Evolutionary conservation across 2,329 filamentous ascomycete species (phyloP).

Genomic region (Xylariales sp.): DNA sequence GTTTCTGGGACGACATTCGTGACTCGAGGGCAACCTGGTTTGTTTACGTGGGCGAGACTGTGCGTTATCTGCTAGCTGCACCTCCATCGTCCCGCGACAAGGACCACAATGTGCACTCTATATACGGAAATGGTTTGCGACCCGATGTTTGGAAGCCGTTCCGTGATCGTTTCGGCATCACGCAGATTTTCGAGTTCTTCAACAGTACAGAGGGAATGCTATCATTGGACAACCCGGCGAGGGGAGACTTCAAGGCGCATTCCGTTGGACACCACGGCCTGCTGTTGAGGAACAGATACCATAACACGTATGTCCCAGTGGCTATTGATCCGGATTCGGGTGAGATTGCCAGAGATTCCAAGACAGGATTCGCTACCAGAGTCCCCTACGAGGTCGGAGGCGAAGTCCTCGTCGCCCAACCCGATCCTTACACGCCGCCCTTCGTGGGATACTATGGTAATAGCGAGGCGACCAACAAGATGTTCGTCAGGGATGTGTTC

Average conservation of each 20-base stretch:
- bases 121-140: slow-evolving; percentile 63
- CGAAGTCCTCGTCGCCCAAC: slow-evolving; percentile 62
- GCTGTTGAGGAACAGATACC: slow-evolving; percentile 47
- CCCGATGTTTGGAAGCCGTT: slow-evolving; percentile 67
- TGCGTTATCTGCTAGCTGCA: slow-evolving; percentile 66
- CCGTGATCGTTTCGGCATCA: slow-evolving; percentile 57
- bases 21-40: slow-evolving; percentile 65
- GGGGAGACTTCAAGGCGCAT: slow-evolving; percentile 57
- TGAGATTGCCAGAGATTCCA: slow-evolving; percentile 59
- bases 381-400: slow-evolving; percentile 63
- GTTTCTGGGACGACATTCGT: slow-evolving; percentile 69
- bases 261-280: slow-evolving; percentile 69
- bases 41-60: slow-evolving; percentile 74
- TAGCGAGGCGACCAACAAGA: slow-evolving; percentile 63
- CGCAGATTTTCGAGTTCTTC: slow-evolving; percentile 68
- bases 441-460: slow-evolving; percentile 66
- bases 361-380: slow-evolving; percentile 62
- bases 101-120: slow-evolving; percentile 52
- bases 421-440: slow-evolving; percentile 48
- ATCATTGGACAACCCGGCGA: slow-evolving; percentile 52
- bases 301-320: slow-evolving; percentile 59
- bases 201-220: slow-evolving; percentile 72
- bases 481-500: slow-evolving; percentile 61
- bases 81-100: slow-evolving; percentile 59
- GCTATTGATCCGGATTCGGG: slow-evolving; percentile 64